These are phyloP conservation scores for Backusella liffmaniae DNA, from an alignment of 192 early-diverging fungal genomes.

Conservation along the genomic window DNA sequence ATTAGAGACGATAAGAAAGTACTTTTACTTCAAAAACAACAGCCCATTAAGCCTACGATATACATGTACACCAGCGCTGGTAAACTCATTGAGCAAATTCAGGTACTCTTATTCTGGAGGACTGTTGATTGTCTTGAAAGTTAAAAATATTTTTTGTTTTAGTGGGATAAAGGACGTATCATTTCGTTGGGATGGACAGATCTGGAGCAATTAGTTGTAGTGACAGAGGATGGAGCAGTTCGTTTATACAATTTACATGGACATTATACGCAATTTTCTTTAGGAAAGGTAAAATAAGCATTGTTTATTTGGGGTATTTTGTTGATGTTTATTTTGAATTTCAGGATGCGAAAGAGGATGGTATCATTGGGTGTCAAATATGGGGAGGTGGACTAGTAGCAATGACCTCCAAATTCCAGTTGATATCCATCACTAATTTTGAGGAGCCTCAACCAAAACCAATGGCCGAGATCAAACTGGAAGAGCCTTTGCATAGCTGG, in stretches of 20 bases:
- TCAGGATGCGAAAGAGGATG: slow-evolving; percentile 77
- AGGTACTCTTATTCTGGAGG: slow-evolving; percentile 43
- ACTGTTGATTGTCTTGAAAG: neutral
- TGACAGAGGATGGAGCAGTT: slow-evolving; percentile 83
- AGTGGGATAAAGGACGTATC: slow-evolving; percentile 89
- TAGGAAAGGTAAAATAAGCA: slow-evolving; percentile 61
- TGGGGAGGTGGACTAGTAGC: slow-evolving; percentile 94
- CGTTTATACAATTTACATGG: slow-evolving; percentile 82
- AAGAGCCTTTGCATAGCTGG: slow-evolving; percentile 80
- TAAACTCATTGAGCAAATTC: slow-evolving; percentile 79
- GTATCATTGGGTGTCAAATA: slow-evolving; percentile 82
- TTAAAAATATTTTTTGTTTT: neutral
- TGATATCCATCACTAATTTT: slow-evolving; percentile 84
- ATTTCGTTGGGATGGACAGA: slow-evolving; percentile 93
- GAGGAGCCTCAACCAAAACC: slow-evolving; percentile 79
- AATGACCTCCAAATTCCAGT: slow-evolving; percentile 75
- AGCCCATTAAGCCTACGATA: slow-evolving; percentile 74
- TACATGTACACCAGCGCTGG: slow-evolving; percentile 88
- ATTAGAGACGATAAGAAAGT: slow-evolving; percentile 90
- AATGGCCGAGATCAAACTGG: slow-evolving; percentile 73
- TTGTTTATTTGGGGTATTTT: neutral
- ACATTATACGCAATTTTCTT: slow-evolving; percentile 71
- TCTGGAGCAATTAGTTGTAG: slow-evolving; percentile 83
- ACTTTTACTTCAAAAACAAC: slow-evolving; percentile 68
- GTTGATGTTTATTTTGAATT: neutral